Evolutionary conservation across 2,329 filamentous ascomycete genomes (phyloP).

Genomic region (Fusarium compactum): DNA sequence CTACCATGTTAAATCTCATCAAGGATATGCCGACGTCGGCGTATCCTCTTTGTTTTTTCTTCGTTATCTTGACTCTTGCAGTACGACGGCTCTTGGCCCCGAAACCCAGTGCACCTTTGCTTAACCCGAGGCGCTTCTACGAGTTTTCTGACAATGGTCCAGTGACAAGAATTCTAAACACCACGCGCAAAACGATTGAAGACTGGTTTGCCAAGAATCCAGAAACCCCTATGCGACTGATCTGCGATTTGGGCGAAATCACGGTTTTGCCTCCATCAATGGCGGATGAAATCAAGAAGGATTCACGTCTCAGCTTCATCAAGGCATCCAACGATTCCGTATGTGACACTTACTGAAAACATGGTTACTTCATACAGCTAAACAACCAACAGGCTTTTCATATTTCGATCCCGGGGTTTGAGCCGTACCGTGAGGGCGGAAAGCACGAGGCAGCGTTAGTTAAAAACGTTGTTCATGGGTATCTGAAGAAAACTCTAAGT

Average conservation of each 20-base stretch:
- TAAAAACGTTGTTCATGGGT: not conserved
- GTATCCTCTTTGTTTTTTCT: not conserved
- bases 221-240: not conserved
- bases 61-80: not conserved
- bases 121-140: not conserved
- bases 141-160: not conserved
- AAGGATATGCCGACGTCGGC: not conserved
- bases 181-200: not conserved
- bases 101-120: not conserved
- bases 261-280: not conserved
- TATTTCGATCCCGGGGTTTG: not conserved
- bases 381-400: not conserved
- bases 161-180: not conserved
- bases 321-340: not conserved
- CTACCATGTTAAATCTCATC: not conserved
- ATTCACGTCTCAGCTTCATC: not conserved
- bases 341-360: fast-evolving
- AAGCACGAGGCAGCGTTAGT: not conserved
- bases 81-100: not conserved
- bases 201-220: not conserved
- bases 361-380: not conserved
- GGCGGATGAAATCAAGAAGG: not conserved
- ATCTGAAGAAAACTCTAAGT: not conserved
- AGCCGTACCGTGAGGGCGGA: not conserved
- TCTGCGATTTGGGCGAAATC: not conserved